Percentiles rank a stretch among this genome's conserved stretches.
phyloP scores from a whole-genome alignment of 352 stramenopile species.

The Pythium apleroticum region DNA sequence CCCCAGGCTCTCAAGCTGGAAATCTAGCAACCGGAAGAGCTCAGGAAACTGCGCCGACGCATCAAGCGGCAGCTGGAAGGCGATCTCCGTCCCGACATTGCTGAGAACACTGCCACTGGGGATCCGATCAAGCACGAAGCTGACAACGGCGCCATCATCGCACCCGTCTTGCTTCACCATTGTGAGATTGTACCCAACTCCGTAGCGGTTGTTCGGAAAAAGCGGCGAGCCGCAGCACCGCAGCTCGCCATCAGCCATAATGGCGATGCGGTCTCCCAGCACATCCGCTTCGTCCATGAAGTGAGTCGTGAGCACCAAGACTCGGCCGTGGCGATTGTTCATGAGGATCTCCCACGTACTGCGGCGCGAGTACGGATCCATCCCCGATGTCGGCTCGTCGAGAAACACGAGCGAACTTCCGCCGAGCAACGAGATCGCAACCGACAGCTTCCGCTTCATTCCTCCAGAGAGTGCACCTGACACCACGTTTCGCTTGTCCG shows the following conservation, averaged over 20 bases:
- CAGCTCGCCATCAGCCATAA: constrained; percentile 66
- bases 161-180: constrained; percentile 29
- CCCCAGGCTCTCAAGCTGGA: constrained; percentile 34
- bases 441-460: constrained; percentile 84
- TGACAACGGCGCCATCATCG: constrained; percentile 22
- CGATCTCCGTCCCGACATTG: constrained; percentile 73
- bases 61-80: constrained; percentile 64
- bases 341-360: constrained; percentile 86
- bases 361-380: constrained; percentile 51
- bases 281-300: constrained; percentile 59
- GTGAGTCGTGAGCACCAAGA: constrained; percentile 69
- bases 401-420: constrained; percentile 31
- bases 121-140: constrained; percentile 39
- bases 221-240: constrained; percentile 39
- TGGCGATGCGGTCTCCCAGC: constrained; percentile 64
- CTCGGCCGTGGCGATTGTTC: constrained; percentile 38
- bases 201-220: constrained; percentile 90
- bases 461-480: constrained; percentile 56
- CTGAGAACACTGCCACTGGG: constrained; percentile 47
- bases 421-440: constrained; percentile 82
- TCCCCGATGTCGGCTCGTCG: constrained; percentile 27
- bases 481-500: constrained; percentile 37
- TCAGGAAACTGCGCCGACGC: constrained; percentile 46
- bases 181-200: constrained; percentile 74
- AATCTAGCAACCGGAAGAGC: constrained; percentile 66